Evolutionary conservation across 495 filamentous ascomycete species (phyloP).

Genomic region (Choiromyces venosus): DNA sequence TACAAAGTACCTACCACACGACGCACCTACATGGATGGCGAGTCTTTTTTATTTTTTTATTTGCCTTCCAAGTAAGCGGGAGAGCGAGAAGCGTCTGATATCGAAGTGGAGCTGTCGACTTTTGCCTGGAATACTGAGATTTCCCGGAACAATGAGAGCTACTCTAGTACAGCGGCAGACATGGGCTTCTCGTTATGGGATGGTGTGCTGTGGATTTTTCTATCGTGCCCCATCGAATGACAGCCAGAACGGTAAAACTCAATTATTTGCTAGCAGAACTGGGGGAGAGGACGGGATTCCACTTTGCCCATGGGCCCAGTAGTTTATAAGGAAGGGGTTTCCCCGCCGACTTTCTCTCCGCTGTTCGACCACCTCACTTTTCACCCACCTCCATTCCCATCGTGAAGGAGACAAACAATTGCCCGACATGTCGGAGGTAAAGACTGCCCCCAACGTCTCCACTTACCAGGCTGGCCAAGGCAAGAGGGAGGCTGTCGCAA

Average conservation of each 20-base stretch:
- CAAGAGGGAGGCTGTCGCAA: slow-evolving; percentile 6
- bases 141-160: not conserved
- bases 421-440: not conserved
- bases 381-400: not conserved
- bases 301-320: not conserved
- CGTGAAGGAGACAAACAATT: not conserved
- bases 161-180: not conserved
- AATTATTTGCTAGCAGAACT: not conserved
- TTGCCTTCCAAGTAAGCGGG: not conserved
- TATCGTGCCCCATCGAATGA: not conserved
- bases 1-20: not conserved
- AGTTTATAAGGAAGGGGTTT: not conserved
- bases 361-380: not conserved
- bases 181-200: not conserved
- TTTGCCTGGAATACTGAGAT: not conserved
- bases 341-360: not conserved
- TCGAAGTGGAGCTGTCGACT: not conserved
- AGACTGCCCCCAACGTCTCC: not conserved
- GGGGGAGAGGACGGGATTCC: not conserved
- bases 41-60: not conserved
- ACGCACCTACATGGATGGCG: not conserved
- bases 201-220: not conserved
- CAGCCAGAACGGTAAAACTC: not conserved
- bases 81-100: not conserved
- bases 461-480: not conserved